Evolutionary conservation across 495 filamentous ascomycete genomes (phyloP), one percentile per base, ranked within the genome.

Genomic region (Penicillium samsonianum): DNA sequence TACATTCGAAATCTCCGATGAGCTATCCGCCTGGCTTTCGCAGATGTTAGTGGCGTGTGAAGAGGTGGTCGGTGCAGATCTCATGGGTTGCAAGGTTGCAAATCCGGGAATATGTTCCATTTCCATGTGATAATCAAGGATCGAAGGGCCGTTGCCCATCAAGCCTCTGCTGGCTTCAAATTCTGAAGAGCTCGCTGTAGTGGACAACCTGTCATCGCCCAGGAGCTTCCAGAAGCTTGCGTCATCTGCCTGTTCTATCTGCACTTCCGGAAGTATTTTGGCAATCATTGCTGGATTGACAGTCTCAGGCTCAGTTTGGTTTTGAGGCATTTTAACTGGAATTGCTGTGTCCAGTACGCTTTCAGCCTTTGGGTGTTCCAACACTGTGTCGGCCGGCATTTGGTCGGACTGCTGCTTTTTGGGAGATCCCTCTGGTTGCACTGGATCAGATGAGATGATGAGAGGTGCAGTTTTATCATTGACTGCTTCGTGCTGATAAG

Each of bases 101-200:
- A 55, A 55, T 5, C 53, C 53, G 30, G 53, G 17, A 14, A 55
- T 12, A 28, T 55, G 31, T 38, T 55, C 53, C 42, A 47, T 55
- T n/a, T 28, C 53, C 53, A 55, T 47, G 22, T 55, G 53, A 23
- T 55, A 55, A 33, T 55, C 53, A 16, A 55, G 33, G 9, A 55
- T 47, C 12, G 53, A 55, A 25, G 53, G 53, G 20, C 23, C 31
- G 3, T 47, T 19, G 10, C 26, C 31, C 8, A 47, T 38, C 30
- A 55, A 17, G 22, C 42, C 42, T 38, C 53, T 55, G 30, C 53
- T 33, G 4, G 38, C 10, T 23, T 55, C 42, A 7, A 47, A 16
- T 2, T 47, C 53, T 23, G 30, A 46, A 28, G 31, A 55, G 9
- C 44, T 33, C n/a, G 7, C 30, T 19, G 30, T 30, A 10, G 28